phyloP scores from a whole-genome alignment of 1,284 basidiomycete genomes.

The Sanghuangporus baumii region DNA sequence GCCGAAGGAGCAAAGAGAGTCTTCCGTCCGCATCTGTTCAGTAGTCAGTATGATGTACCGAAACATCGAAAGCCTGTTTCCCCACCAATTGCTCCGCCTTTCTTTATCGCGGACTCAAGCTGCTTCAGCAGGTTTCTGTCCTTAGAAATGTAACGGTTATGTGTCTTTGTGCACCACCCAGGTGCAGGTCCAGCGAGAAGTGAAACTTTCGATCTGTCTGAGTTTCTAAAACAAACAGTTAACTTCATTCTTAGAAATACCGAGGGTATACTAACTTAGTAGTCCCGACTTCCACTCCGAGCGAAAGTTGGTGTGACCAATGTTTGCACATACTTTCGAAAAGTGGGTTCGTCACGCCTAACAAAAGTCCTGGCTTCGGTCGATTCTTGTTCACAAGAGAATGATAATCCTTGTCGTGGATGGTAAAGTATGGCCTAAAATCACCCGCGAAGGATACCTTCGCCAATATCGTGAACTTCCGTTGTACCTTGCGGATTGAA shows the following conservation, averaged over 20 bases:
- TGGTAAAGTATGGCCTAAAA: slow-evolving; percentile 91
- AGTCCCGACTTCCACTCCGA: slow-evolving; percentile 37
- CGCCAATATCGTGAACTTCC: neutral
- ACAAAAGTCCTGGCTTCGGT: slow-evolving; percentile 77
- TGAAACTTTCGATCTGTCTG: slow-evolving; percentile 15
- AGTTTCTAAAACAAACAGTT: neutral
- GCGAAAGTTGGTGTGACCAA: slow-evolving; percentile 86
- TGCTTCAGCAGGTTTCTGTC: slow-evolving; percentile 69
- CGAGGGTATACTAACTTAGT: neutral
- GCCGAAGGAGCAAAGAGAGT: slow-evolving; percentile 66
- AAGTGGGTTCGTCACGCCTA: slow-evolving; percentile 95
- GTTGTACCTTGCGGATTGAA: slow-evolving; percentile 1
- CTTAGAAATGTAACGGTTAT: slow-evolving; percentile 84
- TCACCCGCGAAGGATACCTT: slow-evolving; percentile 84
- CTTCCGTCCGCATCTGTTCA: slow-evolving; percentile 43
- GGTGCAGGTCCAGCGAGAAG: slow-evolving; percentile 48
- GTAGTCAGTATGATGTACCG: slow-evolving; percentile 10
- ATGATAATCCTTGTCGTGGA: slow-evolving; percentile 85
- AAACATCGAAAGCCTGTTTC: slow-evolving; percentile 13
- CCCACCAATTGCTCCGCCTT: slow-evolving; percentile 49
- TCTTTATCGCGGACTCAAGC: slow-evolving; percentile 52
- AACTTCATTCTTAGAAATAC: neutral
- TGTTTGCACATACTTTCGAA: slow-evolving; percentile 85
- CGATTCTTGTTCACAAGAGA: slow-evolving; percentile 76
- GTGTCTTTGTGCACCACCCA: slow-evolving; percentile 73